A percentile compares a stretch with the other conserved stretches of the same genome.
Conservation (phyloP, 2,329 filamentous ascomycete species). For the Byssochlamys sp. region DNA sequence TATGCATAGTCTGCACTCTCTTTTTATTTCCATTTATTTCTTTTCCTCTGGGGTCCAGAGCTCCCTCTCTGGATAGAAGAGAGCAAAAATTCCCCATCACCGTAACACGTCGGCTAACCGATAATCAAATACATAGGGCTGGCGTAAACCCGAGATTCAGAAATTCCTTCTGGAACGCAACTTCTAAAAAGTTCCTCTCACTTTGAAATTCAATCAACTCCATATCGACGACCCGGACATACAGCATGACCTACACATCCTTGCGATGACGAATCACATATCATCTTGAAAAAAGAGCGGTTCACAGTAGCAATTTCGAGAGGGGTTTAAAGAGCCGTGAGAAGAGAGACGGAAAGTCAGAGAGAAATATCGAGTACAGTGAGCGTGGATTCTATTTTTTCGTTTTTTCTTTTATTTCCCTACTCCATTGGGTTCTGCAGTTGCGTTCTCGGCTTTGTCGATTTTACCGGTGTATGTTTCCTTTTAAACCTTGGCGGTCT, state of each 20-base stretch:
- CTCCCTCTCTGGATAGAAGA: background rate
- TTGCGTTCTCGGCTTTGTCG: background rate
- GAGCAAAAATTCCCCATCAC: background rate
- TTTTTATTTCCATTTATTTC: no score
- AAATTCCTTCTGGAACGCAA: constrained; percentile 40
- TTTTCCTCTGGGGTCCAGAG: background rate
- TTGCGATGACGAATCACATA: background rate
- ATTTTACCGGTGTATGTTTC: constrained; percentile 5
- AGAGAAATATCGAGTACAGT: constrained; percentile 2
- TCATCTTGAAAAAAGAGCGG: background rate
- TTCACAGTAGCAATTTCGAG: background rate
- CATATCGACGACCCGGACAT: background rate
- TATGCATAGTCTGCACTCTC: constrained; percentile 25
- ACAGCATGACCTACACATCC: background rate
- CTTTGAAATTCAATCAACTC: background rate
- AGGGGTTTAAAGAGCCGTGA: constrained; percentile 9
- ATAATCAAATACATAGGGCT: constrained; percentile 31
- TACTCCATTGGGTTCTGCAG: background rate
- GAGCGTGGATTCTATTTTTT: constrained; percentile 7
- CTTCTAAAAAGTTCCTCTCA: constrained; percentile 24
- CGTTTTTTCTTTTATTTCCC: constrained; percentile 8
- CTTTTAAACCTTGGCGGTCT: constrained; percentile 8
- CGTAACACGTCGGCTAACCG: constrained; percentile 6
- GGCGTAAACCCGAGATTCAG: constrained; percentile 40
- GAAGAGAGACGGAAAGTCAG: constrained; percentile 4